A percentile compares a stretch with the other conserved stretches of the same genome.
Conservation (phyloP, 2,329 filamentous ascomycete species). For the Pseudocercospora cruenta region DNA sequence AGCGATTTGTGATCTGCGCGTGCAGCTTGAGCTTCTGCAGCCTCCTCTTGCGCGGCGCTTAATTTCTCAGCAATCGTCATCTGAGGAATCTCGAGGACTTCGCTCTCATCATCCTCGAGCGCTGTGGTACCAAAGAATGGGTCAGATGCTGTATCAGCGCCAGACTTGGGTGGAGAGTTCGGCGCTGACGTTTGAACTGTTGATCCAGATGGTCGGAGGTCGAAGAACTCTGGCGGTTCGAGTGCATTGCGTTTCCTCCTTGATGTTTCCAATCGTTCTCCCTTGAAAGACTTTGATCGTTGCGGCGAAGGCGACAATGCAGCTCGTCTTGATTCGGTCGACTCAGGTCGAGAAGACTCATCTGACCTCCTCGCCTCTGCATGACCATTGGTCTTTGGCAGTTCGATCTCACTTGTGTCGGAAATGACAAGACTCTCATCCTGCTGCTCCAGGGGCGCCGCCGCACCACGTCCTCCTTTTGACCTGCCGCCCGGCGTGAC, state of each 20-base stretch:
- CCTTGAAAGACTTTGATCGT: conserved; percentile 2
- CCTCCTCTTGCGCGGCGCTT: conserved; percentile 48
- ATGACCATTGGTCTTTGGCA: conserved; percentile 15
- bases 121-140: conserved; percentile 28
- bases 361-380: no score
- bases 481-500: conserved; percentile 42
- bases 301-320: conserved; percentile 5
- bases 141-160: conserved; percentile 1
- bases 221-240: conserved; percentile 42
- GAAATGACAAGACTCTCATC: conserved; percentile 34
- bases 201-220: conserved; percentile 34
- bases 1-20: conserved; percentile 14
- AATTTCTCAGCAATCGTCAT: conserved; percentile 54
- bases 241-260: conserved; percentile 37
- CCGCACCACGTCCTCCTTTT: neutral
- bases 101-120: conserved; percentile 41
- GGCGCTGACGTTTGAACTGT: conserved; percentile 19
- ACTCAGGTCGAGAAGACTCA: no score
- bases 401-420: conserved; percentile 34
- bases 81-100: conserved; percentile 29
- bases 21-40: conserved; percentile 46
- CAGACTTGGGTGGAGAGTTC: conserved; percentile 16
- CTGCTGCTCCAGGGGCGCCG: conserved; percentile 32
- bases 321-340: conserved; percentile 8
- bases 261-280: conserved; percentile 20